Conservation (phyloP, 345 rosid genomes). For the Gossypium anomalum region DNA sequence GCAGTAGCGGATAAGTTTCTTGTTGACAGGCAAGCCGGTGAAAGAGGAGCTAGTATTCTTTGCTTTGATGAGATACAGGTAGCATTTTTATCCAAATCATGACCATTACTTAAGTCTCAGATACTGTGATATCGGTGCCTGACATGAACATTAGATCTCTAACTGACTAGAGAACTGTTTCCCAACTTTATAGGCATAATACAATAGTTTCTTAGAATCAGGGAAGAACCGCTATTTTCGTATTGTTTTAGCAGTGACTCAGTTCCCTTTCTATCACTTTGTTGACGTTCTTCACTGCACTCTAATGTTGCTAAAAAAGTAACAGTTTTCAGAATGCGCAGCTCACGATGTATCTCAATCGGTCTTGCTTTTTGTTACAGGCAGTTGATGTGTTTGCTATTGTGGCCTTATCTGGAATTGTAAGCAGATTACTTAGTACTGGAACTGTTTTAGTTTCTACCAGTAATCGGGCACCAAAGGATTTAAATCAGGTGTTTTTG, state of each 20-base stretch:
- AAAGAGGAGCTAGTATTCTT: constrained; percentile 76
- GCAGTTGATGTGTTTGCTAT: constrained; percentile 94
- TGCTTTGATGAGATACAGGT: constrained; percentile 99
- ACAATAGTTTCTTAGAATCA: neutral
- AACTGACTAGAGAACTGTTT: no score
- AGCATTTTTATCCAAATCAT: constrained; percentile 9
- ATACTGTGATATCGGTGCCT: no score
- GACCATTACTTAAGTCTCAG: neutral
- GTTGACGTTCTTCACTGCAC: neutral
- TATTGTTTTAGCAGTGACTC: neutral
- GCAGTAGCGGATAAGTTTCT: constrained; percentile 88
- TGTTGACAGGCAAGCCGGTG: constrained; percentile 45
- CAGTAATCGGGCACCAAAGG: constrained; percentile 87
- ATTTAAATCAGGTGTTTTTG: constrained; percentile 72
- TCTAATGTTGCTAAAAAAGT: neutral
- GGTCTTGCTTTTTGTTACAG: constrained; percentile 50
- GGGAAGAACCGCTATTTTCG: neutral
- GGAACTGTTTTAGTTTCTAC: constrained; percentile 95
- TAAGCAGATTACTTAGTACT: constrained; percentile 78
- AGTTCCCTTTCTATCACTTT: neutral
- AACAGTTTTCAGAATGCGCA: constrained; percentile 12
- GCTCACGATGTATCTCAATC: constrained; percentile 17
- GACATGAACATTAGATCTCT: no score
- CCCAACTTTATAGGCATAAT: neutral
- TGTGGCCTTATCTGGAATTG: constrained; percentile 97